A percentile compares a stretch with the other conserved stretches of the same genome.
These are phyloP conservation scores for Triticum monococcum DNA, from an alignment of 176 grass and related monocot species.

Conservation along the genomic window DNA sequence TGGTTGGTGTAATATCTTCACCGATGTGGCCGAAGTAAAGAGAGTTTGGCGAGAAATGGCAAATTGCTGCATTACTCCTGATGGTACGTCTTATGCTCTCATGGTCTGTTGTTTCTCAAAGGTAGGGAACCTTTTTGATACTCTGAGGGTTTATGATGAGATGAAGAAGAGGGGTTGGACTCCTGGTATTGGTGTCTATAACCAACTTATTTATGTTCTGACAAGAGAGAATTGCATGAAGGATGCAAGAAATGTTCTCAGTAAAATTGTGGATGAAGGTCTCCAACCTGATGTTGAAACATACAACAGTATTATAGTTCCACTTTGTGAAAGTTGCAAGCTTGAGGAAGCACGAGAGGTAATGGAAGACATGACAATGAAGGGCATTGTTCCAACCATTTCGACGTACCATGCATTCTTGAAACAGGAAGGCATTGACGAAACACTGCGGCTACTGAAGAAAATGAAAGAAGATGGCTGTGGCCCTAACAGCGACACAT, in stretches of 20 bases:
- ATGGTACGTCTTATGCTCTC: constrained; percentile 68
- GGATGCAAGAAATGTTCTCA: constrained; percentile 80
- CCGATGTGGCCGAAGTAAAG: constrained; percentile 83
- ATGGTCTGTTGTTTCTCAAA: constrained; percentile 95
- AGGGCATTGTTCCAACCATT: constrained; percentile 56
- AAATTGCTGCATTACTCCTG: constrained; percentile 73
- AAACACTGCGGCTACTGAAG: constrained; percentile 53
- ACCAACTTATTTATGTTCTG: constrained; percentile 85
- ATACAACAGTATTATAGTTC: constrained; percentile 80
- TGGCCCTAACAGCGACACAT: constrained; percentile 61
- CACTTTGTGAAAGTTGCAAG: constrained; percentile 65
- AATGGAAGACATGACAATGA: constrained; percentile 71
- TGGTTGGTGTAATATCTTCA: constrained; percentile 86
- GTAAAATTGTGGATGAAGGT: constrained; percentile 58
- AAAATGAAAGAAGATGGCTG: constrained; percentile 70
- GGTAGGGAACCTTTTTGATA: constrained; percentile 85
- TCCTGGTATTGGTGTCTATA: constrained; percentile 67
- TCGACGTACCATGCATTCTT: constrained; percentile 70
- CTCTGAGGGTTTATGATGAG: constrained; percentile 84
- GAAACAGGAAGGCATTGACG: constrained; percentile 55
- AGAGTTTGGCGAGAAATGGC: constrained; percentile 96
- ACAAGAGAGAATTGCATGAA: constrained; percentile 91
- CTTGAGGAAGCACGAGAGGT: constrained; percentile 66
- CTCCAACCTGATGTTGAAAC: constrained; percentile 69
- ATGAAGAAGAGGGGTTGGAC: constrained; percentile 86